A percentile compares a stretch with the other conserved stretches of the same genome.
These are phyloP conservation scores for Huntiella omanensis DNA, from an alignment of 2,329 filamentous ascomycete genomes.

Conservation along the genomic window DNA sequence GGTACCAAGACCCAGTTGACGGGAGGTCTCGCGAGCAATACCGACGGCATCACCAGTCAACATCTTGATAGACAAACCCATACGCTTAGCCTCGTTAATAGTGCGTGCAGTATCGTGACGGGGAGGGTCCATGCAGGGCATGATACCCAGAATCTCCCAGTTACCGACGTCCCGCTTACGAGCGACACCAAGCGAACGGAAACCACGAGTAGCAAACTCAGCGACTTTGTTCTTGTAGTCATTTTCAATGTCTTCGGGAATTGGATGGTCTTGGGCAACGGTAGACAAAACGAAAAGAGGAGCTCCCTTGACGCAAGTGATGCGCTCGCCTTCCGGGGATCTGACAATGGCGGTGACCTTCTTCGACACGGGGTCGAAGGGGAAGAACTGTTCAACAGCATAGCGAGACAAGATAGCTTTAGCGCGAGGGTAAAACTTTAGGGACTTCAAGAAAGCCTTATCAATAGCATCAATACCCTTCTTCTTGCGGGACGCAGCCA, in stretches of 20 bases:
- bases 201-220: constrained; percentile 82
- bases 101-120: constrained; percentile 81
- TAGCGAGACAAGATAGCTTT: constrained; percentile 68
- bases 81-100: constrained; percentile 71
- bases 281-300: constrained; percentile 75
- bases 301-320: constrained; percentile 80
- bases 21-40: constrained; percentile 80
- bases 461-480: constrained; percentile 91
- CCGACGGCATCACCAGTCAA: constrained; percentile 87
- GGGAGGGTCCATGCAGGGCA: constrained; percentile 84
- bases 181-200: constrained; percentile 83
- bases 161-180: constrained; percentile 64
- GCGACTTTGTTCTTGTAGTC: constrained; percentile 86
- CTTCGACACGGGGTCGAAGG: constrained; percentile 86
- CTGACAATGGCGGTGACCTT: constrained; percentile 74
- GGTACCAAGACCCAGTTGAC: constrained; percentile 76
- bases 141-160: constrained; percentile 88
- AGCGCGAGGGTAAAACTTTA: constrained; percentile 64
- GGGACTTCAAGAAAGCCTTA: constrained; percentile 80
- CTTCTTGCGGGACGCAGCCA: constrained; percentile 83
- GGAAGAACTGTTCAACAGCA: constrained; percentile 66
- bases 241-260: constrained; percentile 57
- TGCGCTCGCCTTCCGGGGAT: constrained; percentile 65
- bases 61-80: constrained; percentile 89
- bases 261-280: constrained; percentile 66